Conservation (phyloP, 345 rosid species). For the Rubroshorea leprosula region DNA sequence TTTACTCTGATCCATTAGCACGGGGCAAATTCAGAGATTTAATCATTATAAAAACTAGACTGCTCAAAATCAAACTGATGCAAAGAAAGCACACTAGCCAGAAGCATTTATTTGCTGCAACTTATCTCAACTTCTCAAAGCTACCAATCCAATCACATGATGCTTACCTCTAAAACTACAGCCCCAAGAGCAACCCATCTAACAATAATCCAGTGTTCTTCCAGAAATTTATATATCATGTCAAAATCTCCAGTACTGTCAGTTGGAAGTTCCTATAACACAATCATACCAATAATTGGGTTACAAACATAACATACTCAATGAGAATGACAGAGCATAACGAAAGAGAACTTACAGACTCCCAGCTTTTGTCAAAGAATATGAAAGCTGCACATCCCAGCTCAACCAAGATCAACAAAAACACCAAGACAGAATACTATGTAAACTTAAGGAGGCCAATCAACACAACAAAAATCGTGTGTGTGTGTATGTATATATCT, state of each 20-base stretch:
- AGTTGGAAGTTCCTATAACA: slow-evolving; percentile 62
- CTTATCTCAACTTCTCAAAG: neutral
- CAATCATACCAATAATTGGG: slow-evolving; percentile 7
- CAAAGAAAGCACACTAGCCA: neutral
- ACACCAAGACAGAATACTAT: slow-evolving; percentile 68
- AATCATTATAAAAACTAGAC: no score
- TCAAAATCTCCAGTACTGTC: slow-evolving; percentile 81
- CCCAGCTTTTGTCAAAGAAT: slow-evolving; percentile 85
- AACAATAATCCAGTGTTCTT: slow-evolving; percentile 70
- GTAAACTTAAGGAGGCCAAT: slow-evolving; percentile 54
- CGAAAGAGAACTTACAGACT: slow-evolving; percentile 44
- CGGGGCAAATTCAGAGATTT: no score
- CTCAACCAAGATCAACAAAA: slow-evolving; percentile 84
- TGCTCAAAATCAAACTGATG: neutral
- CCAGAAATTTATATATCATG: slow-evolving; percentile 64
- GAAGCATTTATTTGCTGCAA: no score
- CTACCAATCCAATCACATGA: slow-evolving; percentile 1
- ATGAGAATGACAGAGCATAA: slow-evolving; percentile 1
- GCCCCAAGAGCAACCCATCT: slow-evolving; percentile 94
- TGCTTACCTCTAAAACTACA: slow-evolving; percentile 75
- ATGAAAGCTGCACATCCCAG: slow-evolving; percentile 88
- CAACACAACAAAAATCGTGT: slow-evolving; percentile 4
- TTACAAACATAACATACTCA: slow-evolving; percentile 7
- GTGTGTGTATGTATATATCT: neutral
- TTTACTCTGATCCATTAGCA: slow-evolving; percentile 2